phyloP scores from a whole-genome alignment of 495 filamentous ascomycete species.

The Aspergillus campestris region DNA sequence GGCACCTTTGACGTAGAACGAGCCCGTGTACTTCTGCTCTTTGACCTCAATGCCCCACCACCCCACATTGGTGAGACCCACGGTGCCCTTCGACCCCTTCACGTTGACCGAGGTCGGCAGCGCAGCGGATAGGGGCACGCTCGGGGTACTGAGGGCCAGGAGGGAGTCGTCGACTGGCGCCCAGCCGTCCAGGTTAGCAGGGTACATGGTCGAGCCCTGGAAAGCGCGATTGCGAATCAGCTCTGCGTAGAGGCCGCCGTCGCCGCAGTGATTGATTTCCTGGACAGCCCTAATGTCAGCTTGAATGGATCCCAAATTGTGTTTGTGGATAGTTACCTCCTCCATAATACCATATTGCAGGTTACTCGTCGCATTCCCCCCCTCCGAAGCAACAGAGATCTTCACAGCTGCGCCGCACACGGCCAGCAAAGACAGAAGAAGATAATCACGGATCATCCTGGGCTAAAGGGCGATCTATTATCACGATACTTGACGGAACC shows the following conservation, averaged over 20 bases:
- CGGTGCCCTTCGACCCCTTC: constrained; percentile 24
- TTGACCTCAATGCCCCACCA: constrained; percentile 58
- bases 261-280: constrained; percentile 69
- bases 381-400: constrained; percentile 36
- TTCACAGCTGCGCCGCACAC: constrained; percentile 20
- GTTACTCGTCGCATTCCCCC: constrained; percentile 43
- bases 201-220: constrained; percentile 42
- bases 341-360: constrained; percentile 54
- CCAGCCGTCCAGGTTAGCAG: constrained; percentile 45
- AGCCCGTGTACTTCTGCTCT: constrained; percentile 42
- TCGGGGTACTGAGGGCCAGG: constrained; percentile 44
- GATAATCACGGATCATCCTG: constrained; percentile 15
- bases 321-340: constrained; percentile 25
- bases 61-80: constrained; percentile 51
- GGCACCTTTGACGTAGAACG: constrained; percentile 48
- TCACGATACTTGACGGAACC: no score
- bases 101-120: constrained; percentile 56
- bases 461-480: no score
- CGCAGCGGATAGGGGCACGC: constrained; percentile 49
- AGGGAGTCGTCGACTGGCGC: constrained; percentile 40
- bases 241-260: constrained; percentile 71
- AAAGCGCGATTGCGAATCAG: constrained; percentile 66
- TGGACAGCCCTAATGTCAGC: constrained; percentile 8
- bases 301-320: no score
- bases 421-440: constrained; percentile 23